A percentile compares a stretch with the other conserved stretches of the same genome.
Conservation (phyloP, 306 rosid genomes). For the Dalbergia cultrata region DNA sequence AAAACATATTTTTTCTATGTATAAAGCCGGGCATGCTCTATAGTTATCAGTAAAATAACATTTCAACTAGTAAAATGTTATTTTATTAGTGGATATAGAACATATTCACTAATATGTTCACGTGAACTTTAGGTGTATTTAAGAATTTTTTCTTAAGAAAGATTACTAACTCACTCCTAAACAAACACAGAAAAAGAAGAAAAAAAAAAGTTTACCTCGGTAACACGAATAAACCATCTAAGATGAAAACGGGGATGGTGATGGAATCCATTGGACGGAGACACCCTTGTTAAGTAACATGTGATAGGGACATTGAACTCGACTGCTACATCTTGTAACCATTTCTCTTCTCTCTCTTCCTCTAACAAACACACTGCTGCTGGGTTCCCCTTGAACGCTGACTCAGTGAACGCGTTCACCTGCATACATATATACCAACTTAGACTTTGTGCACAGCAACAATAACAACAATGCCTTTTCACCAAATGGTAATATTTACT, state of each 20-base stretch:
- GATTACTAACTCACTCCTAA: no score
- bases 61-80: no score
- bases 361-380: slow-evolving; percentile 78
- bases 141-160: no score
- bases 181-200: no score
- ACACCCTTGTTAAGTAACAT: slow-evolving; percentile 53
- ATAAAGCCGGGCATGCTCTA: no score
- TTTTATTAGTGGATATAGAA: no score
- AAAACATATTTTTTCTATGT: no score
- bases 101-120: no score
- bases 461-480: no score
- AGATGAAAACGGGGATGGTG: slow-evolving; percentile 64
- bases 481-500: no score
- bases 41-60: no score
- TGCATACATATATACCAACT: slow-evolving; percentile 21
- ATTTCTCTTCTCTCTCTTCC: slow-evolving; percentile 61
- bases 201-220: slow-evolving; percentile 55
- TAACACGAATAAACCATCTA: slow-evolving; percentile 83
- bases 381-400: slow-evolving; percentile 79
- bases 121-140: no score
- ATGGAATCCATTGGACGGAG: slow-evolving; percentile 22
- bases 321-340: slow-evolving; percentile 70
- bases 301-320: slow-evolving; percentile 73
- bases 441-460: background rate
- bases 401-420: slow-evolving; percentile 79